Conservation (phyloP, 306 rosid genomes). For the Quercus mongolica region DNA sequence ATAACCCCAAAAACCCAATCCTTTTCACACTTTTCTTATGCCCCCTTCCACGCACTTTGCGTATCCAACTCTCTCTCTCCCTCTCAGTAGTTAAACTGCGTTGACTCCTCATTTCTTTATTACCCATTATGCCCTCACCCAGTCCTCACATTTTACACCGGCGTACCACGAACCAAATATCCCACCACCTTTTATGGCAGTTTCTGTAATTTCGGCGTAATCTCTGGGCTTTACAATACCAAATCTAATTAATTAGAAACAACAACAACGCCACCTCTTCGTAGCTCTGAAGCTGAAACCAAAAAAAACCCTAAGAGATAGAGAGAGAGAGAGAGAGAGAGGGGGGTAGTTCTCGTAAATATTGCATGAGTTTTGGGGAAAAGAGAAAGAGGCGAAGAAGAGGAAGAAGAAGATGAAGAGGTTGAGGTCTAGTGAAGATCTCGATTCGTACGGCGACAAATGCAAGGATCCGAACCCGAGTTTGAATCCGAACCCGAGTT, state of each 20-base stretch:
- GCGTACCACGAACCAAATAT: not conserved
- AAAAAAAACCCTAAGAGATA: too few relatives aligned
- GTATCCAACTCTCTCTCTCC: conserved; percentile 47
- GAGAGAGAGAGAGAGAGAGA: too few relatives aligned
- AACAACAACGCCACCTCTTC: too few relatives aligned
- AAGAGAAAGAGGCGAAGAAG: not conserved
- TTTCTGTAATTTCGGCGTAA: not conserved
- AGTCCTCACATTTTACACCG: not conserved
- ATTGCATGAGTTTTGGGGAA: not conserved
- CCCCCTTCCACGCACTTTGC: conserved; percentile 49
- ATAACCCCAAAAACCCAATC: not conserved
- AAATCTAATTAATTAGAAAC: too few relatives aligned
- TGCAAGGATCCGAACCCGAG: conserved; percentile 48
- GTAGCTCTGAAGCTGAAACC: too few relatives aligned
- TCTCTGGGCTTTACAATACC: not conserved
- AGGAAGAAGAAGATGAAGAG: conserved; percentile 56
- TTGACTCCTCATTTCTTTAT: conserved; percentile 38
- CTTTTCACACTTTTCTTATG: not conserved
- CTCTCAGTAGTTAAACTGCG: conserved; percentile 49
- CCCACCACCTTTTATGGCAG: not conserved
- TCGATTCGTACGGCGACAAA: conserved; percentile 61
- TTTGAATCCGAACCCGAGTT: conserved; percentile 17
- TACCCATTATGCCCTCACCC: conserved; percentile 16
- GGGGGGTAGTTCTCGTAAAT: not conserved
- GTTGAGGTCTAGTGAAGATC: conserved; percentile 86